Percentiles rank a stretch among this genome's conserved stretches.
Conservation (phyloP, 2,329 filamentous ascomycete species). For the Diaporthe sp. region DNA sequence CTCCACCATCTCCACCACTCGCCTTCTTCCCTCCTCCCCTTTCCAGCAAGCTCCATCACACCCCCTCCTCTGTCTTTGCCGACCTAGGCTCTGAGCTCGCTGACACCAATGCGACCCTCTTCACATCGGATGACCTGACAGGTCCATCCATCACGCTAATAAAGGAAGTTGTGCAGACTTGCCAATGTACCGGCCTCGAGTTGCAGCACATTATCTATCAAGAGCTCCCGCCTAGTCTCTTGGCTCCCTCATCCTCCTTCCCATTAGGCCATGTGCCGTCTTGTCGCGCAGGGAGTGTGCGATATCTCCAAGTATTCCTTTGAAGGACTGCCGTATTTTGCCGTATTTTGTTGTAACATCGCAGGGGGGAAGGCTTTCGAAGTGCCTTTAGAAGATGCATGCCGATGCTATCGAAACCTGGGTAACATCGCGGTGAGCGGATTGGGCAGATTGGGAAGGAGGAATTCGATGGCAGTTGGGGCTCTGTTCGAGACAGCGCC, state of each 20-base stretch:
- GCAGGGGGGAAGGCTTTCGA: not conserved
- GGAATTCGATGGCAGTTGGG: not conserved
- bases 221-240: conserved; percentile 5
- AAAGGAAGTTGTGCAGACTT: conserved; percentile 12
- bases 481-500: not conserved
- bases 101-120: not conserved
- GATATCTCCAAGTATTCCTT: conserved; percentile 2
- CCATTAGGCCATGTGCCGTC: not conserved
- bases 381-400: not conserved
- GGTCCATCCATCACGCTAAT: not conserved
- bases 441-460: conserved; percentile 23
- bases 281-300: not conserved
- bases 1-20: not conserved
- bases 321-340: not conserved
- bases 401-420: conserved; percentile 2
- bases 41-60: conserved; percentile 10
- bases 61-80: not conserved
- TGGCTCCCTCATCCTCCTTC: conserved; percentile 8
- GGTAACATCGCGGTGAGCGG: conserved; percentile 18
- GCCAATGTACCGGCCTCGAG: not conserved
- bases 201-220: conserved; percentile 18
- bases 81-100: not conserved
- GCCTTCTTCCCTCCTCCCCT: not conserved
- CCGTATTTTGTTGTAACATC: not conserved
- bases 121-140: conserved; percentile 11